phyloP scores from a whole-genome alignment of 441 rosid species.

The Breynia disticha region DNA sequence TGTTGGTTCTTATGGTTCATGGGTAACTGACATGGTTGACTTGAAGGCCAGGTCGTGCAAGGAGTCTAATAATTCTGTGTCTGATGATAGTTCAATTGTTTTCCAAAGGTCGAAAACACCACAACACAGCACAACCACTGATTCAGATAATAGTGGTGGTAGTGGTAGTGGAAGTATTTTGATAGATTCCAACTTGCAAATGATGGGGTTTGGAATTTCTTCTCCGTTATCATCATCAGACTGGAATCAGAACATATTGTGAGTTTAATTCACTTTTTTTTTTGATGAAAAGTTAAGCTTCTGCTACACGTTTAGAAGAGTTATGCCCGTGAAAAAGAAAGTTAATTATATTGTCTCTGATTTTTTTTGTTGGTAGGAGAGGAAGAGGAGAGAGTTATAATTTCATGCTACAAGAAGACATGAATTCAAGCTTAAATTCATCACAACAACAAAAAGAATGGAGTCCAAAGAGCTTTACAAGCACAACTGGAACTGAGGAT shows the following conservation, averaged over 20 bases:
- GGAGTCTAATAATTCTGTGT: constrained; percentile 16
- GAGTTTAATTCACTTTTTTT: constrained; percentile 13
- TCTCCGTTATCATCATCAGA: constrained; percentile 40
- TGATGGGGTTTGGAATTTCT: constrained; percentile 51
- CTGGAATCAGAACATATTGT: constrained; percentile 62
- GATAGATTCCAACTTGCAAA: constrained; percentile 49
- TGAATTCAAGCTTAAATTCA: constrained; percentile 33
- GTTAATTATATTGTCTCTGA: no score
- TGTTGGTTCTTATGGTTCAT: constrained; percentile 19
- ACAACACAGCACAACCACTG: constrained; percentile 12
- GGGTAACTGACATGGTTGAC: constrained; percentile 28
- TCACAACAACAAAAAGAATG: constrained; percentile 36
- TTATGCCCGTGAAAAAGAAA: not conserved
- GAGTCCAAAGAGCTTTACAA: constrained; percentile 32
- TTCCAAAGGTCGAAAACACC: constrained; percentile 26
- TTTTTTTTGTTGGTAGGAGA: constrained; percentile 13
- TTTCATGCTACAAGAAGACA: constrained; percentile 36
- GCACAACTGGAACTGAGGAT: constrained; percentile 22
- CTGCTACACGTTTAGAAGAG: not conserved
- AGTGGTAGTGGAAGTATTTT: constrained; percentile 36
- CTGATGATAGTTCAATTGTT: constrained; percentile 17
- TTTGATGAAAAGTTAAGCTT: not conserved
- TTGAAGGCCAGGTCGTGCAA: constrained; percentile 27
- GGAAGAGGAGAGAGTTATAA: constrained; percentile 24
- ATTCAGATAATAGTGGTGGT: constrained; percentile 26